These are phyloP conservation scores for Paracoccidioides brasiliensis DNA, from an alignment of 2,329 filamentous ascomycete genomes.

Conservation along the genomic window DNA sequence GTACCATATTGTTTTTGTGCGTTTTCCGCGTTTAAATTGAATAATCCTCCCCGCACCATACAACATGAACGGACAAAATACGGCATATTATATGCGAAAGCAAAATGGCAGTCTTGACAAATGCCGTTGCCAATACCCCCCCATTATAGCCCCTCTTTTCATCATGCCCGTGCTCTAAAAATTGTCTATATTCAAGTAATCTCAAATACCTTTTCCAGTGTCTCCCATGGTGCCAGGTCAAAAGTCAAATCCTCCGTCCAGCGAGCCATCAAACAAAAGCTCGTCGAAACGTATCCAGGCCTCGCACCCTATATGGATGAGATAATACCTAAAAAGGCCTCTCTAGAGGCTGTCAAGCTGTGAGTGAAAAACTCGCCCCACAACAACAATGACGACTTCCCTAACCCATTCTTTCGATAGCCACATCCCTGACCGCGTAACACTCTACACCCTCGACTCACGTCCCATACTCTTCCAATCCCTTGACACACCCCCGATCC, in stretches of 20 bases:
- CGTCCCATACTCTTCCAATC: slow-evolving; percentile 87
- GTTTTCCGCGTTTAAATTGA: slow-evolving; percentile 3
- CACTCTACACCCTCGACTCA: slow-evolving; percentile 69
- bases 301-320: slow-evolving; percentile 84
- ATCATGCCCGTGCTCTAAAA: not conserved
- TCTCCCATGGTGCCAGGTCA: slow-evolving; percentile 33
- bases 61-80: not conserved
- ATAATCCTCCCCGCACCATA: not conserved
- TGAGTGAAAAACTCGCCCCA: slow-evolving; percentile 19
- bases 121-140: not conserved
- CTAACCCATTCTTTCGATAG: not conserved
- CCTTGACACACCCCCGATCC: slow-evolving; percentile 61
- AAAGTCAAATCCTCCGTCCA: slow-evolving; percentile 97
- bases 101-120: not conserved
- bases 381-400: not conserved
- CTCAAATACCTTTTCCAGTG: slow-evolving; percentile 6
- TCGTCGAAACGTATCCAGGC: slow-evolving; percentile 73
- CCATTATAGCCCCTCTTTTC: not conserved
- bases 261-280: slow-evolving; percentile 67
- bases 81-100: not conserved
- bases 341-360: slow-evolving; percentile 82
- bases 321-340: slow-evolving; percentile 86
- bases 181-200: not conserved
- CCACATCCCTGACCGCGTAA: slow-evolving; percentile 63
- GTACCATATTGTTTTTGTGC: slow-evolving; percentile 17